Conservation (phyloP, 371 early-diverging fungal species). For the Quaeritorhiza haematococci region DNA sequence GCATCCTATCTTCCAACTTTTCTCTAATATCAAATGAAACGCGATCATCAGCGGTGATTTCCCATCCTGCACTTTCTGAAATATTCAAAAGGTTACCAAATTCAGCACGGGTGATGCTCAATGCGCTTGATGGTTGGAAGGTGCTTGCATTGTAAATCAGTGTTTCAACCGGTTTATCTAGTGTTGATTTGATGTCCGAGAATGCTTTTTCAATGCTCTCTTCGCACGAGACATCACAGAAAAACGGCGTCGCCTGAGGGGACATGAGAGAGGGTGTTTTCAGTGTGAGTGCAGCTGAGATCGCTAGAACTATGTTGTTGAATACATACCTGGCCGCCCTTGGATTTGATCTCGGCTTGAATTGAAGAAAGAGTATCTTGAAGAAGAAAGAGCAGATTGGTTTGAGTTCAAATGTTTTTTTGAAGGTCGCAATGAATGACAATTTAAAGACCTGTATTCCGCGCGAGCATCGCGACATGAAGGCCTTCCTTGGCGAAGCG, state of each 20-base stretch:
- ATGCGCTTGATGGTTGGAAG: background rate
- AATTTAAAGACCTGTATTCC: too few species aligned
- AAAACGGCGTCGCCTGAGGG: background rate
- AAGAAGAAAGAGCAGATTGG: constrained; percentile 1
- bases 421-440: too few species aligned
- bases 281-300: constrained; percentile 5
- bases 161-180: background rate
- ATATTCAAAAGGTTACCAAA: background rate
- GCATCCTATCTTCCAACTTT: constrained; percentile 9
- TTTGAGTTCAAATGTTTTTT: too few species aligned
- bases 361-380: background rate
- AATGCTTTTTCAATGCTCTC: background rate
- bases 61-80: background rate
- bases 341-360: background rate
- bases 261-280: constrained; percentile 1
- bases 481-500: constrained; percentile 26
- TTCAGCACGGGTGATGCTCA: background rate
- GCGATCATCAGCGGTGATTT: background rate
- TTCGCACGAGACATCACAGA: background rate
- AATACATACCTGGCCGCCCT: constrained; percentile 5
- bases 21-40: constrained; percentile 3
- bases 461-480: constrained; percentile 26
- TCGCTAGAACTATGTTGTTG: constrained; percentile 20
- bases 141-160: background rate
- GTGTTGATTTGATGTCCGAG: background rate